Evolutionary conservation across 371 early-diverging fungal genomes (phyloP).

Genomic region (Saksenaea vasiformis): DNA sequence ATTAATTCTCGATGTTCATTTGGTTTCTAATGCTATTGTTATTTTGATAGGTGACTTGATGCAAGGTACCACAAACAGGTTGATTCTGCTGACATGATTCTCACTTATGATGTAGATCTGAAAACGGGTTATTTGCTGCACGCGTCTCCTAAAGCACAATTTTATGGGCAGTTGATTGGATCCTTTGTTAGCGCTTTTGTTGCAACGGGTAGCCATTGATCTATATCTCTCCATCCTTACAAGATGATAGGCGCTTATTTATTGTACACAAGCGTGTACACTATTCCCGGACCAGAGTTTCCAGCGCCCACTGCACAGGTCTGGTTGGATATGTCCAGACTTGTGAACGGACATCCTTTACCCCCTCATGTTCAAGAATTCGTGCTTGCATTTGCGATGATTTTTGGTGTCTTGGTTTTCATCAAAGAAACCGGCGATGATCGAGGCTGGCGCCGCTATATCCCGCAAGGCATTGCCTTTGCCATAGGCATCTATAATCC

Average conservation of each 20-base stretch:
- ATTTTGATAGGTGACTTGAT: constrained; percentile 69
- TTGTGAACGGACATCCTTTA: constrained; percentile 78
- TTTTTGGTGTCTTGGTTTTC: constrained; percentile 63
- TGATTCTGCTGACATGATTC: background rate
- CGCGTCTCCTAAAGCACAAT: constrained; percentile 85
- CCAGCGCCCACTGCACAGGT: constrained; percentile 79
- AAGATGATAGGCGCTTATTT: constrained; percentile 56
- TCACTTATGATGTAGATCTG: constrained; percentile 51
- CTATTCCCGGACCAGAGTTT: constrained; percentile 73
- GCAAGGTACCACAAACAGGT: constrained; percentile 41
- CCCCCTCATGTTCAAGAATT: constrained; percentile 68
- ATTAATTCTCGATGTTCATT: background rate
- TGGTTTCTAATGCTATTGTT: background rate
- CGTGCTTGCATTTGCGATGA: constrained; percentile 53
- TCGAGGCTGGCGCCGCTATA: constrained; percentile 38
- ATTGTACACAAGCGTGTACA: constrained; percentile 72
- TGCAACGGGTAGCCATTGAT: constrained; percentile 32
- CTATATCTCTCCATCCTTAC: constrained; percentile 22
- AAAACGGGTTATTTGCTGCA: constrained; percentile 84
- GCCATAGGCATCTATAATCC: constrained; percentile 87
- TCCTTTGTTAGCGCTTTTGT: constrained; percentile 64
- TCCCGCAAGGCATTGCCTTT: constrained; percentile 81
- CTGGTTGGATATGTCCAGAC: constrained; percentile 81
- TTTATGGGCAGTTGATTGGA: constrained; percentile 83
- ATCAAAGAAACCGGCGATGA: constrained; percentile 37